Evolutionary conservation across 164 flowering plant genomes (phyloP).

Genomic region (Berberis thunbergii): DNA sequence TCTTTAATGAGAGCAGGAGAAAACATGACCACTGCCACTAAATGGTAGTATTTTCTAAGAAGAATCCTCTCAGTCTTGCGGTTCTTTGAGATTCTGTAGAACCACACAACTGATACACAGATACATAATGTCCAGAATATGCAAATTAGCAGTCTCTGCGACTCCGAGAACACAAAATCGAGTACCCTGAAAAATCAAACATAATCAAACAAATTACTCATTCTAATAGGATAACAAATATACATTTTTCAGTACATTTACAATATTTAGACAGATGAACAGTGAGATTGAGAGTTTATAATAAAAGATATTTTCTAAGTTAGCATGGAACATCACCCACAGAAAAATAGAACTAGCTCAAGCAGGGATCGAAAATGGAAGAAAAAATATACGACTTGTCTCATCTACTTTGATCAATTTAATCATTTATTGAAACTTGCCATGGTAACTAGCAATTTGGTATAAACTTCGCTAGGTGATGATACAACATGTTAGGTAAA

Average conservation of each 20-base stretch:
- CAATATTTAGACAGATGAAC: too few species aligned
- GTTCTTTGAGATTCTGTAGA: conserved; percentile 74
- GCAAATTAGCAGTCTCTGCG: conserved; percentile 64
- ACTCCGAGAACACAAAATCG: conserved; percentile 64
- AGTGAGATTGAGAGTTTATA: too few species aligned
- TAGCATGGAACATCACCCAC: not conserved
- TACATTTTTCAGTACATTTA: not conserved
- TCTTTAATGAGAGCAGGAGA: conserved; percentile 81
- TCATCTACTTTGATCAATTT: too few species aligned
- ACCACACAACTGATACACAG: conserved; percentile 54
- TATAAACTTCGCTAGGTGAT: too few species aligned
- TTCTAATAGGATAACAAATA: not conserved
- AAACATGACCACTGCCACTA: conserved; percentile 91
- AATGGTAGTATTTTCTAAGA: conserved; percentile 93
- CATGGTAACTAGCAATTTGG: too few species aligned
- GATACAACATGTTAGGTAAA: too few species aligned
- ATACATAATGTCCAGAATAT: conserved; percentile 70
- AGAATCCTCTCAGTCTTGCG: conserved; percentile 91
- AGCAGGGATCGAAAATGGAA: conserved; percentile 1
- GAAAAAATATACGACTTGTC: too few species aligned
- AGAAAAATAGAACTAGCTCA: too few species aligned
- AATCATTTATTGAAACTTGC: too few species aligned
- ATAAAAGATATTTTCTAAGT: not conserved
- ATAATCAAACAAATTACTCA: conserved; percentile 4
- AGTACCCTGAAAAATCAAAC: conserved; percentile 55